A percentile compares a stretch with the other conserved stretches of the same genome.
Conservation (phyloP, 1,284 basidiomycete species). For the Trametes polyzona region DNA sequence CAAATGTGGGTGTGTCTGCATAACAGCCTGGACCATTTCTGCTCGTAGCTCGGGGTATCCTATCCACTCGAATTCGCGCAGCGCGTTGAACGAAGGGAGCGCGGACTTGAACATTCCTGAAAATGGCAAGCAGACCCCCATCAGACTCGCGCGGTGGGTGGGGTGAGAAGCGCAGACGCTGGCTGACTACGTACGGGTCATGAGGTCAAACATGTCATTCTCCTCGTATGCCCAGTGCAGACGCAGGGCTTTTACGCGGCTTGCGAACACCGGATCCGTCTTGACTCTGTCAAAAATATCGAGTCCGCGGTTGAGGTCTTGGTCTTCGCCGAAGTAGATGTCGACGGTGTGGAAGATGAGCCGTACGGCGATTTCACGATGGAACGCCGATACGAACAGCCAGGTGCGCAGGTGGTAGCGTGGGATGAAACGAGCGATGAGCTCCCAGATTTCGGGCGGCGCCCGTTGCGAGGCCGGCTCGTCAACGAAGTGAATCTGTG, state of each 20-base stretch:
- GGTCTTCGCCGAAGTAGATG: conserved; percentile 66
- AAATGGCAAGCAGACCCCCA: background rate
- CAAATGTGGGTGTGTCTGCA: conserved; percentile 54
- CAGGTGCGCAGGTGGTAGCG: conserved; percentile 67
- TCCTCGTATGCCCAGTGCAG: conserved; percentile 71
- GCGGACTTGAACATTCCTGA: conserved; percentile 61
- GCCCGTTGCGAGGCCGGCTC: conserved; percentile 61
- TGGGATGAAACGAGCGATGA: conserved; percentile 61
- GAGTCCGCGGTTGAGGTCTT: conserved; percentile 56
- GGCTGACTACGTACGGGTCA: conserved; percentile 56
- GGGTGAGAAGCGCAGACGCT: background rate
- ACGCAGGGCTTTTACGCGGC: conserved; percentile 55
- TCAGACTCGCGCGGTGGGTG: background rate
- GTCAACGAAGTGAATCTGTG: conserved; percentile 53
- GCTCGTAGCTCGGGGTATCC: conserved; percentile 67
- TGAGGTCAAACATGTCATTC: conserved; percentile 65
- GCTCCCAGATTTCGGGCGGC: conserved; percentile 68
- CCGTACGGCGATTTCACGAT: conserved; percentile 62
- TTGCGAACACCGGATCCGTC: conserved; percentile 60
- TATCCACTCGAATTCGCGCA: conserved; percentile 71
- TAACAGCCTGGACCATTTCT: conserved; percentile 61
- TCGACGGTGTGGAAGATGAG: conserved; percentile 68
- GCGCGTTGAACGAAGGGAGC: conserved; percentile 59
- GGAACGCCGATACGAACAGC: conserved; percentile 65
- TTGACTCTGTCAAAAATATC: conserved; percentile 69